Evolutionary conservation across 2,329 filamentous ascomycete species (phyloP).

Genomic region (Ophiostoma sp.): DNA sequence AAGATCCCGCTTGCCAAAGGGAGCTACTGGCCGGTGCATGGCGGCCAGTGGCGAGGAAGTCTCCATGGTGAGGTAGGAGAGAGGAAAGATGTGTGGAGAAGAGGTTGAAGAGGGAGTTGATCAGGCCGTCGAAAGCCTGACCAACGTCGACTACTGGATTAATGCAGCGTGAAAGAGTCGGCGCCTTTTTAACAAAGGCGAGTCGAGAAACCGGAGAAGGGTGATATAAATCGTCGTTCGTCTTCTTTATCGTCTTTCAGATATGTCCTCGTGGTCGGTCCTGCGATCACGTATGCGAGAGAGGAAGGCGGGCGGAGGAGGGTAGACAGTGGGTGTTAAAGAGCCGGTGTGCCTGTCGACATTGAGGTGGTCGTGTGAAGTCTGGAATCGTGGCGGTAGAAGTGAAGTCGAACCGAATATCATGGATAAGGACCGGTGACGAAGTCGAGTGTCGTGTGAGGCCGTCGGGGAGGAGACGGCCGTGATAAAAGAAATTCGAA

Average conservation of each 20-base stretch:
- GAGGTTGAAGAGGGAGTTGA: background rate
- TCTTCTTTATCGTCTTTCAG: background rate
- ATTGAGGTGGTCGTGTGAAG: conserved; percentile 2
- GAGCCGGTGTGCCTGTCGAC: background rate
- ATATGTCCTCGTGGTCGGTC: conserved; percentile 22
- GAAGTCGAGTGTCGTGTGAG: background rate
- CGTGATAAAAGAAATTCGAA: background rate
- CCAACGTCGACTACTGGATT: background rate
- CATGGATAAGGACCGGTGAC: conserved; percentile 3
- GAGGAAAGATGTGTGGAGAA: background rate
- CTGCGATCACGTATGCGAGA: conserved; percentile 23
- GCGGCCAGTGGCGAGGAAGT: conserved; percentile 91
- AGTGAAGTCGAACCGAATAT: background rate
- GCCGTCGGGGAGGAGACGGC: background rate
- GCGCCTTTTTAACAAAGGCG: conserved; percentile 1
- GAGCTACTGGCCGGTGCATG: conserved; percentile 74
- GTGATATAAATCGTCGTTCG: background rate
- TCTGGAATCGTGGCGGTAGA: background rate
- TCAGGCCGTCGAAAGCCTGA: conserved; percentile 20
- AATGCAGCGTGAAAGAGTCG: conserved; percentile 12
- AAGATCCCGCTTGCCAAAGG: conserved; percentile 61
- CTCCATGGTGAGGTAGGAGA: conserved; percentile 63
- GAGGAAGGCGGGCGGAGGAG: background rate
- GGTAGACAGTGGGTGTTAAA: background rate
- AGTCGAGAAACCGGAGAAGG: background rate